Evolutionary conservation across 163 green algal species (phyloP).

Genomic region (Chloromonas sp.): DNA sequence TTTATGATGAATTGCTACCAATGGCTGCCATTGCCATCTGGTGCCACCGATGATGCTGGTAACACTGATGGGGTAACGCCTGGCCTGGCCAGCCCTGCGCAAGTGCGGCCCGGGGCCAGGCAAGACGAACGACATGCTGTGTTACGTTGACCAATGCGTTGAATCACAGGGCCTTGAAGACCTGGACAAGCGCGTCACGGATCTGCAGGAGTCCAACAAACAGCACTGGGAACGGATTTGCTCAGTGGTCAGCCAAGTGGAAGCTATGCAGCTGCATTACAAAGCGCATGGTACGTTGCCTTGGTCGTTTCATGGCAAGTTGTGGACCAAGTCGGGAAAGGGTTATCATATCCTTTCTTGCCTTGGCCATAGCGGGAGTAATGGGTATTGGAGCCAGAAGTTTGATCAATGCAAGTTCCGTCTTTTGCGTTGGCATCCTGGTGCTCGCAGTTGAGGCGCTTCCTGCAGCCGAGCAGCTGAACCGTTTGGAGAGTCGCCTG

Average conservation of each 20-base stretch:
- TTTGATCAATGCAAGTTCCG: neutral
- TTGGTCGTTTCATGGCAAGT: neutral
- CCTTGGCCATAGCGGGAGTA: neutral
- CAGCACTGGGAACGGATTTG: constrained; percentile 29
- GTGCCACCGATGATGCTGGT: no score
- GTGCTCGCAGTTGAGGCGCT: neutral
- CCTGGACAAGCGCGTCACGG: constrained; percentile 8
- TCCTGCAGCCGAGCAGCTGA: neutral
- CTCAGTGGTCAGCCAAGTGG: constrained; percentile 14
- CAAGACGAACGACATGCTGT: no score
- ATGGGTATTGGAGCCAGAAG: neutral
- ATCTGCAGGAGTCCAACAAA: constrained; percentile 8
- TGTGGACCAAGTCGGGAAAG: neutral
- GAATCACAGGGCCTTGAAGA: constrained; percentile 5
- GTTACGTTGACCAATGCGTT: no score
- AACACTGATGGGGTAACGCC: no score
- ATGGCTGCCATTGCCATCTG: no score
- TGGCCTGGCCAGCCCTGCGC: no score
- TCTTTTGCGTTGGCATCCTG: neutral
- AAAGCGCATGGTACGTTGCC: neutral
- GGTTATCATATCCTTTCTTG: neutral
- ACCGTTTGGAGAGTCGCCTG: neutral
- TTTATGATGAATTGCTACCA: no score
- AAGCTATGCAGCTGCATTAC: constrained; percentile 16
- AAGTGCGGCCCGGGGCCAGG: no score